Base-by-base conservation (phyloP, 192 early-diverging fungal species). In the Gamsiella multidivaricata region DNA sequence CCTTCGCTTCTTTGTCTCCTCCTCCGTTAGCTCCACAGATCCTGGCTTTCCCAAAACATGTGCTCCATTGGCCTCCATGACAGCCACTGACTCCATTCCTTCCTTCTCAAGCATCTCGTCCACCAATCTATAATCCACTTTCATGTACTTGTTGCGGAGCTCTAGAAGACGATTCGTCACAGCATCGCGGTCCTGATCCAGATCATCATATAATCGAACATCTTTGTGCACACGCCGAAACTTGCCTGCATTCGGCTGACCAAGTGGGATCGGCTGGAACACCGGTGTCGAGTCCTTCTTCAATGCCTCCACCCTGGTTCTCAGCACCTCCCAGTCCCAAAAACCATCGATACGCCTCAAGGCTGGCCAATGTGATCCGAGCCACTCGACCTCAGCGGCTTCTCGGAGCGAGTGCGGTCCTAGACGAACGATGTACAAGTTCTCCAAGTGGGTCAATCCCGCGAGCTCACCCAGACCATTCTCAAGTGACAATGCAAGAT, bases 361-460 rank as follows among this genome's bases (percentile, higher is more conserved):
- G 17, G 33, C 37, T 41, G 67, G 67, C 67, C 55, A 69, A 36
- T 69, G 45, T 1, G 41, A 15, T 3, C 45, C 37, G 11, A 69
- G 10, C 67, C 67, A 69, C 0, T 41, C 49, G 3, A 69, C 14
- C 41, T 69, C 67, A 0, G 46, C 37, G 1, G 32, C 33, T 18
- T 60, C 15, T 10, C 49, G 55, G 15, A 69, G 50, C 33, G 28
- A 28, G 18, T 69, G 67, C 0, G 57, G 49, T 23, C 55, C 67
- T 25, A 69, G 26, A 22, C 32, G 36, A 8, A 36, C 25, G 11
- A 69, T 2, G 17, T 59, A 22, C 25, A 69, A n/a, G 3, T 22
- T 12, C 46, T 37, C 49, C 1, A 69, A 39, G 2, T 43, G 18
- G 17, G 51, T 23, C 17, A 69, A 22, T 23, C 36, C 26, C n/a